Percentiles rank a stretch among this genome's conserved stretches.
These are phyloP conservation scores for Mortierella sp. DNA, from an alignment of 371 early-diverging fungal species.

Conservation along the genomic window DNA sequence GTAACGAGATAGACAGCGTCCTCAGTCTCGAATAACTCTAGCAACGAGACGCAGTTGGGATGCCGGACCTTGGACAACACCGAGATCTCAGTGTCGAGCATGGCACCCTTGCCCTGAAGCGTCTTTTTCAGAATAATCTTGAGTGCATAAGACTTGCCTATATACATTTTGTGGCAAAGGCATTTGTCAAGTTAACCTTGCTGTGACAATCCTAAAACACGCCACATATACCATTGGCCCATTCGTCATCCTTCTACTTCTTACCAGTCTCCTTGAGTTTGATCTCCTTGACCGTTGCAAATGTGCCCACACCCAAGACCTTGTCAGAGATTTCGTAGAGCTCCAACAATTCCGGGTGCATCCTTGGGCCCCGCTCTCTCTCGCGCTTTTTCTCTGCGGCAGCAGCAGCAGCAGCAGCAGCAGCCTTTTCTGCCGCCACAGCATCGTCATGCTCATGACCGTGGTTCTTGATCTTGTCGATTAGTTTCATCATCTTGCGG, in stretches of 20 bases:
- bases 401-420: slow-evolving; percentile 19
- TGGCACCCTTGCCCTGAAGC: slow-evolving; percentile 70
- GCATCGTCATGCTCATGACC: slow-evolving; percentile 33
- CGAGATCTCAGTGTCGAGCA: slow-evolving; percentile 87
- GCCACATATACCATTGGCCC: no score
- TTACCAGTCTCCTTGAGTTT: slow-evolving; percentile 41
- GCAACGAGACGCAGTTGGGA: slow-evolving; percentile 83
- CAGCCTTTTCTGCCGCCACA: slow-evolving; percentile 26
- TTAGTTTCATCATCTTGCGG: slow-evolving; percentile 45
- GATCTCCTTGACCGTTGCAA: slow-evolving; percentile 80
- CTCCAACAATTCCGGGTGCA: slow-evolving; percentile 53
- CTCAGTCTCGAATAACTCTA: slow-evolving; percentile 81
- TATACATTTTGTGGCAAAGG: no score
- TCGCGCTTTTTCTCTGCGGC: slow-evolving; percentile 36
- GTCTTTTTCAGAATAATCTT: slow-evolving; percentile 83
- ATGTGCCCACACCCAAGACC: slow-evolving; percentile 76
- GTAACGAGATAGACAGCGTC: slow-evolving; percentile 86
- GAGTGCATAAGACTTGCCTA: slow-evolving; percentile 76
- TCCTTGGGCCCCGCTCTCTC: slow-evolving; percentile 31
- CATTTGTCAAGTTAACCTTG: no score
- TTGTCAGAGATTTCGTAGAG: slow-evolving; percentile 60
- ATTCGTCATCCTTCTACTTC: no score
- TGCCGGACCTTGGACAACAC: slow-evolving; percentile 84
- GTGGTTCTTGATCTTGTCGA: slow-evolving; percentile 53
- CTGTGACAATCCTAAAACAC: no score